Conservation (phyloP, 2,329 filamentous ascomycete species). For the Hypoxylon sp. region DNA sequence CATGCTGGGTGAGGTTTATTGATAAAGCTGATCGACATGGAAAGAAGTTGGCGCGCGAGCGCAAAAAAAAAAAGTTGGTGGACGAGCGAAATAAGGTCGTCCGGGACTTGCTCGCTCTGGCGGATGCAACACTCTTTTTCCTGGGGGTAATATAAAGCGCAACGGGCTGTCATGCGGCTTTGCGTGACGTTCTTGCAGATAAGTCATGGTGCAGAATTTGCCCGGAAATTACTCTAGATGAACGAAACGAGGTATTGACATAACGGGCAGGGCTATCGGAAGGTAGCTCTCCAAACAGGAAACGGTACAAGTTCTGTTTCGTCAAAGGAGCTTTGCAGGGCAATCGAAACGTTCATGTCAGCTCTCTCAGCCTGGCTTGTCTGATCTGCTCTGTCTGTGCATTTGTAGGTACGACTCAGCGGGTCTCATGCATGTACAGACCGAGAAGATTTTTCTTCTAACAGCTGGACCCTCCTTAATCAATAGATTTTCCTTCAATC, state of each 20-base stretch:
- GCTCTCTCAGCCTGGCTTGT: constrained; percentile 20
- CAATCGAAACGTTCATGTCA: constrained; percentile 33
- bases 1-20: constrained; percentile 29
- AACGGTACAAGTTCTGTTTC: constrained; percentile 29
- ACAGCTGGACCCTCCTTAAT: constrained; percentile 5
- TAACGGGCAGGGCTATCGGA: constrained; percentile 41
- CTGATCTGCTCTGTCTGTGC: constrained; percentile 7
- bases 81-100: constrained; percentile 33
- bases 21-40: constrained; percentile 42
- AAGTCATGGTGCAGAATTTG: constrained; percentile 42
- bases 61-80: constrained; percentile 22
- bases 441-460: not conserved
- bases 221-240: constrained; percentile 48
- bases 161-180: constrained; percentile 39
- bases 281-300: constrained; percentile 47
- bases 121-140: constrained; percentile 46
- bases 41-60: constrained; percentile 38
- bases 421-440: constrained; percentile 26
- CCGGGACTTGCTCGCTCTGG: constrained; percentile 45
- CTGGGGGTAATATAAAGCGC: constrained; percentile 44
- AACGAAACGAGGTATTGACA: constrained; percentile 38
- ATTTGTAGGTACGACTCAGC: constrained; percentile 14
- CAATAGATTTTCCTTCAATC: constrained; percentile 13
- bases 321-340: constrained; percentile 16
- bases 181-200: constrained; percentile 45